Conservation (phyloP, 2,329 filamentous ascomycete species). For the Venturia oleaginea region DNA sequence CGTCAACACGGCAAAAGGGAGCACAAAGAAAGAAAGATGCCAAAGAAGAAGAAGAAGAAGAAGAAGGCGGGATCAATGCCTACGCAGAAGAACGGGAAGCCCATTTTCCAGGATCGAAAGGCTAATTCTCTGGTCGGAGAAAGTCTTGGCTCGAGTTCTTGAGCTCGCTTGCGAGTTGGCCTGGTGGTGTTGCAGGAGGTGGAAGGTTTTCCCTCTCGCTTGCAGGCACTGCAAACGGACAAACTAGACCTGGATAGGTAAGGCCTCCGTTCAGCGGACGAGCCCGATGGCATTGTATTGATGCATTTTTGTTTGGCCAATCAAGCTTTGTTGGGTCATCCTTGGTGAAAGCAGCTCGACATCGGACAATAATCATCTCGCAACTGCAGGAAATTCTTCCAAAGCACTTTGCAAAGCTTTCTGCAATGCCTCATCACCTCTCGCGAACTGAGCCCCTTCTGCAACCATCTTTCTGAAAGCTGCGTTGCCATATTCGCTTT, state of each 20-base stretch:
- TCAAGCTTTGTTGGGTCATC: neutral
- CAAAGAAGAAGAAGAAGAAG: neutral
- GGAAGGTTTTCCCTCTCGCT: neutral
- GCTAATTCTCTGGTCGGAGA: neutral
- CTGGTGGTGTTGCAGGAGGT: neutral
- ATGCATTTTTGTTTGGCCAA: neutral
- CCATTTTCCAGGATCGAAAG: neutral
- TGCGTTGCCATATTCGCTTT: neutral
- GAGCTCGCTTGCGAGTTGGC: neutral
- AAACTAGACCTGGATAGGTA: neutral
- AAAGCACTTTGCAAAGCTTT: constrained; percentile 1
- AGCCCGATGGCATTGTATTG: neutral
- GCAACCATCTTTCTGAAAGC: neutral
- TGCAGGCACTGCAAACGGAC: neutral
- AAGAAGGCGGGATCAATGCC: neutral
- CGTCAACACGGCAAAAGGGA: neutral
- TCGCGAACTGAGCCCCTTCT: neutral
- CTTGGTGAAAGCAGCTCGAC: neutral
- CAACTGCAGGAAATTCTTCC: neutral
- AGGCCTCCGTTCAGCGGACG: neutral
- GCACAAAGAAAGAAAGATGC: neutral
- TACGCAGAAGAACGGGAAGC: neutral
- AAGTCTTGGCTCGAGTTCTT: neutral
- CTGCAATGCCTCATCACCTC: neutral
- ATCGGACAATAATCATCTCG: no score